Percentiles rank a stretch among this genome's conserved stretches.
phyloP scores from a whole-genome alignment of 2,329 filamentous ascomycete genomes.

The Drechmeria coniospora region DNA sequence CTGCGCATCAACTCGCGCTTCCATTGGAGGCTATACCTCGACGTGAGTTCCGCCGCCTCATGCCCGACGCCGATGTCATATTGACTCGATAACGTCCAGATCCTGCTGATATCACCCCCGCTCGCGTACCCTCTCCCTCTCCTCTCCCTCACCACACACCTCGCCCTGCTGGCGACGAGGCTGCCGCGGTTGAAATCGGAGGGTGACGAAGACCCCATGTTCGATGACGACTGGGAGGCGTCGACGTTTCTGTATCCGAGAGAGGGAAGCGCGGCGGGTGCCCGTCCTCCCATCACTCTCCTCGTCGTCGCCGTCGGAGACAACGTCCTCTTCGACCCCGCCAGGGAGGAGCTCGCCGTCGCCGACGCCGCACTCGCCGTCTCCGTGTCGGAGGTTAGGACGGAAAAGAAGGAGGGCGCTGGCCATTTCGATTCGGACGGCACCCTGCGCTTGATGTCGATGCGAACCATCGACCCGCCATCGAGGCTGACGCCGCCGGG shows the following conservation, averaged over 20 bases:
- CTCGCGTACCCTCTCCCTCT: conserved; percentile 87
- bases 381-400: conserved; percentile 45
- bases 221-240: conserved; percentile 94
- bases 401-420: conserved; percentile 10
- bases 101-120: conserved; percentile 83
- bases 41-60: conserved; percentile 42
- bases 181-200: conserved; percentile 77
- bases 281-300: conserved; percentile 71
- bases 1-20: conserved; percentile 81
- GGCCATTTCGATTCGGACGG: conserved; percentile 27
- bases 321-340: conserved; percentile 90
- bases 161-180: conserved; percentile 77
- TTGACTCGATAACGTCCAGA: conserved; percentile 31
- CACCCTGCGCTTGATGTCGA: conserved; percentile 46
- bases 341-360: conserved; percentile 79
- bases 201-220: conserved; percentile 88
- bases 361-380: conserved; percentile 81
- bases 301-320: conserved; percentile 75
- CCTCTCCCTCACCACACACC: conserved; percentile 81
- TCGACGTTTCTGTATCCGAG: conserved; percentile 62
- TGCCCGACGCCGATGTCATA: neutral
- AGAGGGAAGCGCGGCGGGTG: conserved; percentile 14
- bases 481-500: conserved; percentile 58
- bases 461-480: conserved; percentile 61
- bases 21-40: conserved; percentile 93